Percentiles rank a stretch among this genome's conserved stretches.
Evolutionary conservation across 176 grass and related monocot species (phyloP).

Genomic region (Lolium multiflorum): DNA sequence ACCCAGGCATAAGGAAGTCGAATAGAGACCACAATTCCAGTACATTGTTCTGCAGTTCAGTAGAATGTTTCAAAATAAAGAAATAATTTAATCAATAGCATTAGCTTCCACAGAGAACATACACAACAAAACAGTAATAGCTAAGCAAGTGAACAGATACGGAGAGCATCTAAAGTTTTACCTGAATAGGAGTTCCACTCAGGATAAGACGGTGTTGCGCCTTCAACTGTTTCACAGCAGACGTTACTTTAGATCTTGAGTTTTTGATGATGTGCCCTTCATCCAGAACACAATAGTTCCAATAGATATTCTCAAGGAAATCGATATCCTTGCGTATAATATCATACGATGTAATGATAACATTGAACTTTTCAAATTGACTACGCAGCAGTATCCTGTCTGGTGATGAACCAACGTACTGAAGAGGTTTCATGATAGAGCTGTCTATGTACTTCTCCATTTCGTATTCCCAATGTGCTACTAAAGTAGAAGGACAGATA

Average conservation of each 20-base stretch:
- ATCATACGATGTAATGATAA: slow-evolving; percentile 97
- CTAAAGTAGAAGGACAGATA: slow-evolving; percentile 96
- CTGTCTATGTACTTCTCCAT: slow-evolving; percentile 96
- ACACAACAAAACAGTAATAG: slow-evolving; percentile 28
- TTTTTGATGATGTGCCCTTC: slow-evolving; percentile 99
- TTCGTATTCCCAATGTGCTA: slow-evolving; percentile 98
- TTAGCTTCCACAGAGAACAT: slow-evolving; percentile 25
- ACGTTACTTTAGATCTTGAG: slow-evolving; percentile 96
- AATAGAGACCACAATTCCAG: slow-evolving; percentile 99
- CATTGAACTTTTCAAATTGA: slow-evolving; percentile 86
- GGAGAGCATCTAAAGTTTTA: slow-evolving; percentile 22
- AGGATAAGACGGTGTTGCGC: slow-evolving; percentile 97
- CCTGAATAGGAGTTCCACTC: slow-evolving; percentile 99
- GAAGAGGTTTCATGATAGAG: slow-evolving; percentile 81
- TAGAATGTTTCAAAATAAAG: slow-evolving; percentile 38
- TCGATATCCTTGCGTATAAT: slow-evolving; percentile 98
- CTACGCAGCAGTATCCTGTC: slow-evolving; percentile 71
- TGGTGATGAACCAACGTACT: slow-evolving; percentile 88
- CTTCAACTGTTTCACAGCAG: slow-evolving; percentile 91
- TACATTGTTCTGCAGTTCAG: slow-evolving; percentile 90
- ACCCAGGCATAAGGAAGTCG: slow-evolving; percentile 99
- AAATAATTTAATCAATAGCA: slow-evolving; percentile 20
- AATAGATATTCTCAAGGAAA: slow-evolving; percentile 69
- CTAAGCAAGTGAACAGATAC: slow-evolving; percentile 10
- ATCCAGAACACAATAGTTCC: slow-evolving; percentile 99